Evolutionary conservation across 352 stramenopile genomes (phyloP).

Genomic region (Phytophthora sp.): DNA sequence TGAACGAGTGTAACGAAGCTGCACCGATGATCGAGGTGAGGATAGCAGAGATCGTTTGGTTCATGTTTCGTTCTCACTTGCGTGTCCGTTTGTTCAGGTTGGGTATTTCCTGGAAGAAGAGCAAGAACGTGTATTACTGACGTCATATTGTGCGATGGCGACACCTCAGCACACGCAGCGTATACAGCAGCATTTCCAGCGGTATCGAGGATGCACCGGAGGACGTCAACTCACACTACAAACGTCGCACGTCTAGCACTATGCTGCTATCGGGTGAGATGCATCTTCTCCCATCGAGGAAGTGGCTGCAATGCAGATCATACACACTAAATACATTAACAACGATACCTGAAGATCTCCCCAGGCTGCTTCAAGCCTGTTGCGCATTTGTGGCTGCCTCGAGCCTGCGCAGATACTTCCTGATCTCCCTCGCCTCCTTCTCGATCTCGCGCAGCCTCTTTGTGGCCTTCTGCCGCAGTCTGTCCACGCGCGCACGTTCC

Average conservation of each 20-base stretch:
- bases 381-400: not conserved
- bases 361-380: no score
- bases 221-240: slow-evolving; percentile 30
- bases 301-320: no score
- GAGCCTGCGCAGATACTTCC: slow-evolving; percentile 29
- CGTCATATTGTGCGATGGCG: slow-evolving; percentile 61
- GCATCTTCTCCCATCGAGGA: no score
- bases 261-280: no score
- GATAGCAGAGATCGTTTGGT: not conserved
- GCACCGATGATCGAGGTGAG: slow-evolving; percentile 70
- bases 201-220: slow-evolving; percentile 40
- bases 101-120: slow-evolving; percentile 53
- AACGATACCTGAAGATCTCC: no score
- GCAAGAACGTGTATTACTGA: slow-evolving; percentile 42
- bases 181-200: slow-evolving; percentile 48
- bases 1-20: slow-evolving; percentile 55
- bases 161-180: slow-evolving; percentile 19
- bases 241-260: slow-evolving; percentile 26
- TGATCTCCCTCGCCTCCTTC: slow-evolving; percentile 28
- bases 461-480: slow-evolving; percentile 21
- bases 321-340: slow-evolving; percentile 6
- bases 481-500: slow-evolving; percentile 14
- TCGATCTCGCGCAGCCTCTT: slow-evolving; percentile 33
- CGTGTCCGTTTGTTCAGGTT: slow-evolving; percentile 37
- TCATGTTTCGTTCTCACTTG: not conserved